Conservation (phyloP, 2,329 filamentous ascomycete genomes). For the Mycosphaerella sp. region DNA sequence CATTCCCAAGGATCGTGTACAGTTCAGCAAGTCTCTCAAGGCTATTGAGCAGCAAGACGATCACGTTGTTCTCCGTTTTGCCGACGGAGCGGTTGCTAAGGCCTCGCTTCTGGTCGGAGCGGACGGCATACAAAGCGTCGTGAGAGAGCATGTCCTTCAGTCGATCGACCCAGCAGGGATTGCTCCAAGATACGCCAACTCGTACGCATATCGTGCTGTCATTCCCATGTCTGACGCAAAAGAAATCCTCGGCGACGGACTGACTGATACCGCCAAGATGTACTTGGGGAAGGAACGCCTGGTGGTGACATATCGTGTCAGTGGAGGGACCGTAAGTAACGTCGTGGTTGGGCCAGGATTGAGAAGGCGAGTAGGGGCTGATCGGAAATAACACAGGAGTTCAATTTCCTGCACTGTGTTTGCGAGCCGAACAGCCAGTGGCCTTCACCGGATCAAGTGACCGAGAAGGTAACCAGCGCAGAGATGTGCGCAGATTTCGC, state of each 20-base stretch:
- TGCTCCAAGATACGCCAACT: slow-evolving; percentile 49
- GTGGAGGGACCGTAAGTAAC: slow-evolving; percentile 1
- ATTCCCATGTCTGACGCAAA: slow-evolving; percentile 48
- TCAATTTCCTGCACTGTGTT: slow-evolving; percentile 6
- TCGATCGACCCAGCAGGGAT: slow-evolving; percentile 39
- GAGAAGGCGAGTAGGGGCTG: background rate
- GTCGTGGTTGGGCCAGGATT: background rate
- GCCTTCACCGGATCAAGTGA: background rate
- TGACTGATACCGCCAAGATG: slow-evolving; percentile 1
- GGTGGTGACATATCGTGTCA: slow-evolving; percentile 5
- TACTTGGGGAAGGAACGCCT: slow-evolving; percentile 1
- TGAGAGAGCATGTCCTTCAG: slow-evolving; percentile 50
- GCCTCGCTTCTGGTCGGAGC: slow-evolving; percentile 50
- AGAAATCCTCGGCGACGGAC: slow-evolving; percentile 18
- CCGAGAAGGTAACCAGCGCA: slow-evolving; percentile 3
- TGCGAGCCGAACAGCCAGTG: background rate
- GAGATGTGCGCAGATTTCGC: slow-evolving; percentile 12
- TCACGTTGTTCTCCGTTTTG: slow-evolving; percentile 12
- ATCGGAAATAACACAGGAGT: background rate
- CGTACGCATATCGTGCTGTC: slow-evolving; percentile 58
- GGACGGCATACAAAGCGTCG: slow-evolving; percentile 57
- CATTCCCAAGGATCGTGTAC: slow-evolving; percentile 38
- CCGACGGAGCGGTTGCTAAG: slow-evolving; percentile 29
- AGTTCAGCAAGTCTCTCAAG: slow-evolving; percentile 27
- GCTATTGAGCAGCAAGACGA: slow-evolving; percentile 18